Evolutionary conservation across 441 rosid species (phyloP).

Genomic region (Eutrema salsugineum): DNA sequence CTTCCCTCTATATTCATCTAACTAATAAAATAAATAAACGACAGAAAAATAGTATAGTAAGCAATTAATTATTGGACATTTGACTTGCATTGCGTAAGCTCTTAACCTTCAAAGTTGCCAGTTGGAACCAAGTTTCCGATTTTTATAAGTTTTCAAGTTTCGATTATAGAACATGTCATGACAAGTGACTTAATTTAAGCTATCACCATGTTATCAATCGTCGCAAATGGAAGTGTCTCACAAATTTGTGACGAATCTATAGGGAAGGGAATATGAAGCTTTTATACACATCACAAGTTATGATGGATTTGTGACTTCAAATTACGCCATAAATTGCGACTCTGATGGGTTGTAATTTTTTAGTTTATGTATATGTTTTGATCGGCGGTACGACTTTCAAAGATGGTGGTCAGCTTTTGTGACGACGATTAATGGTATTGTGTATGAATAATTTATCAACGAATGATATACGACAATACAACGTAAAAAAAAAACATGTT

Average conservation of each 20-base stretch:
- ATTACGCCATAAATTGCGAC: background rate
- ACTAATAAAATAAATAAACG: background rate
- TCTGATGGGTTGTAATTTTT: too few relatives aligned
- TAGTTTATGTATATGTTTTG: too few relatives aligned
- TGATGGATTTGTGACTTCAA: background rate
- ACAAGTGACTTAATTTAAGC: background rate
- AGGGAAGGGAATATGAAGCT: too few relatives aligned
- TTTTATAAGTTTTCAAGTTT: background rate
- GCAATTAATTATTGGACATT: background rate
- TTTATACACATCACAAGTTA: background rate
- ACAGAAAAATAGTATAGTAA: background rate
- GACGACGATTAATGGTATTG: too few relatives aligned
- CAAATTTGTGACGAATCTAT: background rate
- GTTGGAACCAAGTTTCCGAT: background rate
- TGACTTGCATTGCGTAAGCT: constrained; percentile 15
- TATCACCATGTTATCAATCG: background rate
- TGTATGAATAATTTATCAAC: too few relatives aligned
- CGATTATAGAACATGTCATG: background rate
- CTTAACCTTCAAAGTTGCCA: background rate
- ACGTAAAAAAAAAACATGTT: too few relatives aligned
- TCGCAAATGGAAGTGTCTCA: background rate
- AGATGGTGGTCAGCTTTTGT: too few relatives aligned
- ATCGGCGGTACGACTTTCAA: too few relatives aligned
- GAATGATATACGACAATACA: too few relatives aligned
- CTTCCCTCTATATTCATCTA: background rate